These are phyloP conservation scores for Phytopythium vexans DNA, from an alignment of 352 stramenopile genomes.

Conservation along the genomic window DNA sequence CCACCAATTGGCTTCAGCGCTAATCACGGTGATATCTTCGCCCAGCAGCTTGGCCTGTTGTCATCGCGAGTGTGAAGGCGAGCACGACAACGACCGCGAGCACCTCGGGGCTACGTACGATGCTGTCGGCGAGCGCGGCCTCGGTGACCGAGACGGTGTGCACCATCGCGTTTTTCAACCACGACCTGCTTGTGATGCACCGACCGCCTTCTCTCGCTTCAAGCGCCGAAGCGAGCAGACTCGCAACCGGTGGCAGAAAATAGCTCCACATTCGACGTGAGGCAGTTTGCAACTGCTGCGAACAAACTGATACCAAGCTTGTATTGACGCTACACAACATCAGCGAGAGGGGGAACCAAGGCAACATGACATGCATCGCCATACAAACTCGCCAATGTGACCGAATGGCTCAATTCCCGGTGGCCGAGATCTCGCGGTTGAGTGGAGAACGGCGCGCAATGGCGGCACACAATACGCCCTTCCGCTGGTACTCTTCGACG, in stretches of 20 bases:
- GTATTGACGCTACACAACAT: too few relatives aligned
- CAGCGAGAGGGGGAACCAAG: too few relatives aligned
- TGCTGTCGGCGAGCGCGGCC: conserved; percentile 40
- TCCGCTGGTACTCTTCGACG: conserved; percentile 71
- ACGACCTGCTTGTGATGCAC: not conserved
- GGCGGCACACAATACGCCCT: conserved; percentile 48
- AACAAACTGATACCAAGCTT: too few relatives aligned
- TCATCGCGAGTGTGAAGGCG: too few relatives aligned
- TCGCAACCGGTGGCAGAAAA: too few relatives aligned
- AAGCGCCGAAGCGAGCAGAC: too few relatives aligned
- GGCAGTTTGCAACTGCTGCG: too few relatives aligned
- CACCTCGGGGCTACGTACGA: conserved; percentile 22
- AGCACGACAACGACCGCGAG: not conserved
- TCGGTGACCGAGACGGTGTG: conserved; percentile 56
- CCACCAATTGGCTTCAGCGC: conserved; percentile 56
- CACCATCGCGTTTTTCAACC: conserved; percentile 27
- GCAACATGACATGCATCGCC: too few relatives aligned
- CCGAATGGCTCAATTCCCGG: conserved; percentile 3
- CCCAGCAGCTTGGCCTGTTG: conserved; percentile 44
- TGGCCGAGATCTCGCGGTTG: conserved; percentile 57
- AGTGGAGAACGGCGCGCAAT: conserved; percentile 41
- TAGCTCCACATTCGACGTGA: too few relatives aligned
- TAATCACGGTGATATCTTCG: conserved; percentile 41
- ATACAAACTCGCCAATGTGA: not conserved
- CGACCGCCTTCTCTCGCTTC: not conserved